These are phyloP conservation scores for Arctium minus DNA, from an alignment of 129 eudicot species.

Conservation along the genomic window DNA sequence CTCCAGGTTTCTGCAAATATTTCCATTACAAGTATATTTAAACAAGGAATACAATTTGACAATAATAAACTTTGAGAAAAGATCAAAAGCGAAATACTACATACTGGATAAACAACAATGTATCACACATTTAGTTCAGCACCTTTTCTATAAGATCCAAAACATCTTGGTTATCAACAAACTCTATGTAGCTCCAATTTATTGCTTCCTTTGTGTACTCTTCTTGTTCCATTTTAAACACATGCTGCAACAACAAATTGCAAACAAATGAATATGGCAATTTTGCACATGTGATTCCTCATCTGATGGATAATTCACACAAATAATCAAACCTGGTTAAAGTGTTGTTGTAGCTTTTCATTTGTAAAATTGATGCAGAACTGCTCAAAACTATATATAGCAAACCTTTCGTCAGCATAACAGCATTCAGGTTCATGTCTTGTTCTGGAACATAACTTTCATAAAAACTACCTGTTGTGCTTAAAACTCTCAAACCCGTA, in stretches of 20 bases:
- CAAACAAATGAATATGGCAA: slow-evolving; percentile 4
- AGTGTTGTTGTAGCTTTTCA: slow-evolving; percentile 98
- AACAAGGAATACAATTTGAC: not conserved
- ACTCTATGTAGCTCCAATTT: slow-evolving; percentile 97
- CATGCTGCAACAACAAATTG: slow-evolving; percentile 67
- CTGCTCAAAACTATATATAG: slow-evolving; percentile 89
- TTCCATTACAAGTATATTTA: not conserved
- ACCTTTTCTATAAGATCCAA: slow-evolving; percentile 99
- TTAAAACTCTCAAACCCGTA: slow-evolving; percentile 98
- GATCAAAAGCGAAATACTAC: not conserved
- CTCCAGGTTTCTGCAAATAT: slow-evolving; percentile 95
- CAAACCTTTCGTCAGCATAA: slow-evolving; percentile 28
- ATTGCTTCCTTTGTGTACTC: slow-evolving; percentile 97
- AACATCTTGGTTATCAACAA: slow-evolving; percentile 98
- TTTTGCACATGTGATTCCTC: not conserved
- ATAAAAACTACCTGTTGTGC: slow-evolving; percentile 64
- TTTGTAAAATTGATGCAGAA: slow-evolving; percentile 97
- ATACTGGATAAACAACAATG: not conserved
- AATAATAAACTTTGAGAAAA: not conserved
- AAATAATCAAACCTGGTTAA: slow-evolving; percentile 77
- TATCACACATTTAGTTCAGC: not conserved
- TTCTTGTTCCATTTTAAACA: slow-evolving; percentile 99
- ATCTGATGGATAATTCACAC: not conserved
- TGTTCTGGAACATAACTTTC: not conserved
- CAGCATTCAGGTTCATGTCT: slow-evolving; percentile 10